These are phyloP conservation scores for Austroboletus niveus DNA, from an alignment of 1,284 basidiomycete species.

Conservation along the genomic window DNA sequence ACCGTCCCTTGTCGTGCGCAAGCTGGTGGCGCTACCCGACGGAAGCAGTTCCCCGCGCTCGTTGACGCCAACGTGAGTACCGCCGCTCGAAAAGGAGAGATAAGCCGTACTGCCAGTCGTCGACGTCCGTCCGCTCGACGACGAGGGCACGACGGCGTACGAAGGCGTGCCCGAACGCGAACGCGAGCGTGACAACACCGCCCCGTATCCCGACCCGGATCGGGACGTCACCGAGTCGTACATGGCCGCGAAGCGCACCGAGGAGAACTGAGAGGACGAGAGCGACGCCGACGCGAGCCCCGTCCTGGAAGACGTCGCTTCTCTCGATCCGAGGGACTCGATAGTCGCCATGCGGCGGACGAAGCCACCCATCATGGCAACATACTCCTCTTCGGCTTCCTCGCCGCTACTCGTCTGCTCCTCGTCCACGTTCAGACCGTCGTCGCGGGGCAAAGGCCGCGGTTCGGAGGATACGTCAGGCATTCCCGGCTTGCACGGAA, in stretches of 20 bases:
- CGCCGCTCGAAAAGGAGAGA: conserved; percentile 27
- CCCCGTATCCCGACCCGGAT: neutral
- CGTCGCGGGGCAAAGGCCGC: conserved; percentile 10
- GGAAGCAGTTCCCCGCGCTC: conserved; percentile 30
- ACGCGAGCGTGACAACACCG: neutral
- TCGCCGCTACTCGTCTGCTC: conserved; percentile 42
- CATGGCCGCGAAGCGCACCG: conserved; percentile 21
- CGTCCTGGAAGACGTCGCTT: conserved; percentile 22
- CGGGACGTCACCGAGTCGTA: conserved; percentile 5
- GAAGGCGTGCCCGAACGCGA: conserved; percentile 7
- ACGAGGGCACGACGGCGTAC: neutral
- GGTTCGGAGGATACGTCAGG: conserved; percentile 16
- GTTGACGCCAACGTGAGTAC: conserved; percentile 20
- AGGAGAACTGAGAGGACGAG: conserved; percentile 24
- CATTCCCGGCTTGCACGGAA: conserved; percentile 5
- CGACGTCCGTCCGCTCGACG: neutral
- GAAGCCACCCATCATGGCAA: conserved; percentile 58
- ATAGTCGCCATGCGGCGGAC: conserved; percentile 77
- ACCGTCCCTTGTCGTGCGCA: neutral
- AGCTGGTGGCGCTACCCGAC: neutral
- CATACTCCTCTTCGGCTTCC: conserved; percentile 43
- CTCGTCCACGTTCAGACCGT: neutral
- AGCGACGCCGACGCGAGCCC: conserved; percentile 16
- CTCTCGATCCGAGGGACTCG: conserved; percentile 66
- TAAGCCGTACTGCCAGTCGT: conserved; percentile 26